Percentiles rank a stretch among this genome's conserved stretches.
These are phyloP conservation scores for Sesbania bispinosa DNA, from an alignment of 306 rosid genomes.

Conservation along the genomic window DNA sequence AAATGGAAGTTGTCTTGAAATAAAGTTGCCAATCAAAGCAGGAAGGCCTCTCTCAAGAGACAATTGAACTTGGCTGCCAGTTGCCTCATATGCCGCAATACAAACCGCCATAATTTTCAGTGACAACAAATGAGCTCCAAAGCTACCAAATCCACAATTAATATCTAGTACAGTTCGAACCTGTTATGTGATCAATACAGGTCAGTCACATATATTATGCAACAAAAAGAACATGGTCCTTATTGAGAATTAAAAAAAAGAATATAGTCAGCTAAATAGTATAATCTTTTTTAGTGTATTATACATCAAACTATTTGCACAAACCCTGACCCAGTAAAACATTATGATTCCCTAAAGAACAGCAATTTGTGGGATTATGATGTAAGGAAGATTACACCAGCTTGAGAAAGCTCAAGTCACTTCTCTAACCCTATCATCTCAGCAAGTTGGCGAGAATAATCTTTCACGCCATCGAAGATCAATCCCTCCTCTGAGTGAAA, in stretches of 20 bases:
- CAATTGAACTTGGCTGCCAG: constrained; percentile 99
- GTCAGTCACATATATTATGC: constrained; percentile 8
- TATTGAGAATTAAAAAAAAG: background rate
- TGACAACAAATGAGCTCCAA: constrained; percentile 91
- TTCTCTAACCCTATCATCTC: constrained; percentile 91
- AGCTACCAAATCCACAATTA: constrained; percentile 97
- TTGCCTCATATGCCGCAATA: constrained; percentile 87
- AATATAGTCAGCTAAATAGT: background rate
- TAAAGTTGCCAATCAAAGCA: constrained; percentile 84
- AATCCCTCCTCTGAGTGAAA: constrained; percentile 93
- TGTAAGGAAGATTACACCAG: constrained; percentile 67
- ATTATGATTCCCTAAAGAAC: constrained; percentile 12
- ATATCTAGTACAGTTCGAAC: constrained; percentile 77
- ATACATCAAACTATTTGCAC: background rate
- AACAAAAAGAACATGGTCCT: background rate
- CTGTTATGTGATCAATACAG: constrained; percentile 46
- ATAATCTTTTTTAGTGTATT: constrained; percentile 1
- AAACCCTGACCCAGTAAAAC: constrained; percentile 9
- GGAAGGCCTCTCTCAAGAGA: constrained; percentile 99
- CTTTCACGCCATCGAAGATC: constrained; percentile 84
- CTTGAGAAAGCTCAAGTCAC: constrained; percentile 77
- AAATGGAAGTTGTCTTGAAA: constrained; percentile 82
- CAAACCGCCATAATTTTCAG: constrained; percentile 83
- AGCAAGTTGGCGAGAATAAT: constrained; percentile 88
- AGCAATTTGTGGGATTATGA: background rate